Conservation (phyloP, 352 stramenopile species). For the Aphanomyces astaci region DNA sequence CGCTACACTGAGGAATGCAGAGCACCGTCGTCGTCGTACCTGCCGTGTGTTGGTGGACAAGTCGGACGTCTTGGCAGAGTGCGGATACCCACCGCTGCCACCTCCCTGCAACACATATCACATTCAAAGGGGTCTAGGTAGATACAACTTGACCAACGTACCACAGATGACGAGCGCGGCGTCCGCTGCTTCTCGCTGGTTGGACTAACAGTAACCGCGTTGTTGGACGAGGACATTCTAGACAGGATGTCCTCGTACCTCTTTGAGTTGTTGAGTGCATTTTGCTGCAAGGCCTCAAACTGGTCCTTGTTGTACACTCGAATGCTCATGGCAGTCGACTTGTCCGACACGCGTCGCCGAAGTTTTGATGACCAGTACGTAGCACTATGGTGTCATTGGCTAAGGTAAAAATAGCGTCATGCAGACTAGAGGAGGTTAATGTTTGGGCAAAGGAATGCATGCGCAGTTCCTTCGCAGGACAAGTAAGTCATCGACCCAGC, state of each 20-base stretch:
- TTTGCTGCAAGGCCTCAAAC: constrained; percentile 61
- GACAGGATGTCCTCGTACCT: neutral
- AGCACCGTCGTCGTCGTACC: constrained; percentile 20
- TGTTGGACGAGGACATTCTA: neutral
- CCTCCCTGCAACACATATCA: neutral
- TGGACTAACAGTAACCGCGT: neutral
- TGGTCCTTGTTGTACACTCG: constrained; percentile 67
- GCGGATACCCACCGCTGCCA: neutral
- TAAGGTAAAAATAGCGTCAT: neutral
- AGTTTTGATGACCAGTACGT: neutral
- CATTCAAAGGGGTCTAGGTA: too few species aligned
- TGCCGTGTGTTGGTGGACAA: constrained; percentile 52
- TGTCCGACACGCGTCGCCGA: neutral
- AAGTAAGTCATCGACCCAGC: too few species aligned
- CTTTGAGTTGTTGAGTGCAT: constrained; percentile 29
- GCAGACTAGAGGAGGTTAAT: too few species aligned
- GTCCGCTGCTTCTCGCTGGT: neutral
- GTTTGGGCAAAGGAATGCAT: too few species aligned
- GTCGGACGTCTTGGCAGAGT: constrained; percentile 33
- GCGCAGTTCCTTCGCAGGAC: too few species aligned
- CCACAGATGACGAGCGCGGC: neutral
- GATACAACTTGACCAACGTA: too few species aligned
- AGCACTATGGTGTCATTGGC: neutral
- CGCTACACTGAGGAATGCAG: neutral
- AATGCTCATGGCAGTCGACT: constrained; percentile 43